phyloP scores from a whole-genome alignment of 148 eudicot genomes.

The Dysphania ambrosioides region DNA sequence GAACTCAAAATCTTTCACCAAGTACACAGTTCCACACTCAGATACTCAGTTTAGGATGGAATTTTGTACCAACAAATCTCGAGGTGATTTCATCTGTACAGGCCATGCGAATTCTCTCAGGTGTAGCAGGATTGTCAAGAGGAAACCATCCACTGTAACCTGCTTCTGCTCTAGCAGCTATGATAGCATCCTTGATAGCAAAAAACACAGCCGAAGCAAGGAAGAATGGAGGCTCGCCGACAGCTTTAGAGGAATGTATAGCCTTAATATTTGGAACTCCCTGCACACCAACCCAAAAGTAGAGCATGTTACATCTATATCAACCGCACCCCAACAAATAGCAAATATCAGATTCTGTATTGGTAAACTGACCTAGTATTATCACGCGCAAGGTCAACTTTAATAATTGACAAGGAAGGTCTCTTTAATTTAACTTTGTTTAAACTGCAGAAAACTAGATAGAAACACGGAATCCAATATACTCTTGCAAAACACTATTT shows the following conservation, averaged over 20 bases:
- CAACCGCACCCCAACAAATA: too few relatives aligned
- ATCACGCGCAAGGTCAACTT: neutral
- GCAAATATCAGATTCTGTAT: too few relatives aligned
- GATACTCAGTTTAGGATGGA: constrained; percentile 76
- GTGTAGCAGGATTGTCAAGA: constrained; percentile 93
- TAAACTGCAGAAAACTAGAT: too few relatives aligned
- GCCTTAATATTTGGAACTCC: constrained; percentile 81
- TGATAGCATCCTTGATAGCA: constrained; percentile 89
- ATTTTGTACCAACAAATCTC: constrained; percentile 45
- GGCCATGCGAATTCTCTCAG: constrained; percentile 95
- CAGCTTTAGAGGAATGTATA: constrained; percentile 96
- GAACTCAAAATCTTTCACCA: too few relatives aligned
- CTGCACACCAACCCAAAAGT: constrained; percentile 33
- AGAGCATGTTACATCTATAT: neutral
- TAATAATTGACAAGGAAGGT: neutral
- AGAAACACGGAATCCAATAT: neutral
- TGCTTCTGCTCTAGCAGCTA: constrained; percentile 71
- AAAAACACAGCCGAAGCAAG: constrained; percentile 85
- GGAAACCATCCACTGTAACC: constrained; percentile 83
- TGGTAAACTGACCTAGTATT: too few relatives aligned
- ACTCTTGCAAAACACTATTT: too few relatives aligned
- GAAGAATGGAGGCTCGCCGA: constrained; percentile 96
- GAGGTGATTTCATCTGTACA: constrained; percentile 62
- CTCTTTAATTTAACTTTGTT: too few relatives aligned
- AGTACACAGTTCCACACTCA: constrained; percentile 28